These are phyloP conservation scores for Acer negundo DNA, from an alignment of 345 rosid genomes.

Conservation along the genomic window DNA sequence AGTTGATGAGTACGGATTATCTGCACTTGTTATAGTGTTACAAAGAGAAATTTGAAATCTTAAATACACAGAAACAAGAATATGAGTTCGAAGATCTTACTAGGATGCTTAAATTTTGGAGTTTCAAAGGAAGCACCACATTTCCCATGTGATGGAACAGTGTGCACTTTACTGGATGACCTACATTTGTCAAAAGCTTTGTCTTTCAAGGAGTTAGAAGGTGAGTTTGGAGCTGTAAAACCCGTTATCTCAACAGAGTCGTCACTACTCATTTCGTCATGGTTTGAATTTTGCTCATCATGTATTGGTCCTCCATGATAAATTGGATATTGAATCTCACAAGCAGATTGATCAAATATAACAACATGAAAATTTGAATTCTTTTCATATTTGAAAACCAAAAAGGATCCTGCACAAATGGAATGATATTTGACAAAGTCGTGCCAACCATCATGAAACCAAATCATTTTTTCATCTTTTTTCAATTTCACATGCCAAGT, in stretches of 20 bases:
- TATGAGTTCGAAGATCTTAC: slow-evolving; percentile 39
- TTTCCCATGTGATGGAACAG: neutral
- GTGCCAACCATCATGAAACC: slow-evolving; percentile 47
- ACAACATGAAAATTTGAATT: slow-evolving; percentile 30
- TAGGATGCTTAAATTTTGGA: slow-evolving; percentile 30
- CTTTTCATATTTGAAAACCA: slow-evolving; percentile 43
- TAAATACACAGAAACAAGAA: neutral
- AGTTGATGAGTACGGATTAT: slow-evolving; percentile 39
- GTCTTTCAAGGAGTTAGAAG: neutral
- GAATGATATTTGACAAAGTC: slow-evolving; percentile 35
- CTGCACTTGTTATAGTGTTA: slow-evolving; percentile 27
- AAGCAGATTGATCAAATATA: slow-evolving; percentile 33
- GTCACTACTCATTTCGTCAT: slow-evolving; percentile 17
- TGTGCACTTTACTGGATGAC: neutral
- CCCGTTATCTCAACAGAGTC: slow-evolving; percentile 20
- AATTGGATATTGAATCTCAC: slow-evolving; percentile 37
- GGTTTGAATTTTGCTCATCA: too few relatives aligned
- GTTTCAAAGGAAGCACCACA: neutral
- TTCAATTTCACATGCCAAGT: slow-evolving; percentile 37
- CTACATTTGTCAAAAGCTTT: neutral
- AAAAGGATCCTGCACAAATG: slow-evolving; percentile 29
- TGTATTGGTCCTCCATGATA: neutral
- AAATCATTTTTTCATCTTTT: slow-evolving; percentile 25
- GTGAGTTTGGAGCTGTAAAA: neutral
- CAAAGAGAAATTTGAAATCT: slow-evolving; percentile 17